Evolutionary conservation across 2,329 filamentous ascomycete species (phyloP).

Genomic region (Myriosclerotinia scirpicola): DNA sequence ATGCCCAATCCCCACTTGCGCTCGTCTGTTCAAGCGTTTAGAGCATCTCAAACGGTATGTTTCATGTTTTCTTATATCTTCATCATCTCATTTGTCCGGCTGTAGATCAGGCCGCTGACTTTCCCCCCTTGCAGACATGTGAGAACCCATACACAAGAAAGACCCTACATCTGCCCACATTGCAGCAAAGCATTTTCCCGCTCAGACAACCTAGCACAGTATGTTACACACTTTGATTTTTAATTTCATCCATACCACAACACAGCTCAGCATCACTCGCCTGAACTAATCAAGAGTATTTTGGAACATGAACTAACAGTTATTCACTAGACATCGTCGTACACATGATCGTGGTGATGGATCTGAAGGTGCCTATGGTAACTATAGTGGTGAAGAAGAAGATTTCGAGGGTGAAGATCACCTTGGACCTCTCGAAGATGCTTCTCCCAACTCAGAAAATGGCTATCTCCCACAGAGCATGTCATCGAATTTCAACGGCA

Average conservation of each 20-base stretch:
- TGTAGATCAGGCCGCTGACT: slow-evolving; percentile 50
- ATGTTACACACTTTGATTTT: slow-evolving; percentile 45
- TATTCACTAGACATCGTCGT: slow-evolving; percentile 56
- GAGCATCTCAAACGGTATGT: slow-evolving; percentile 98
- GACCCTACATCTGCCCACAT: slow-evolving; percentile 94
- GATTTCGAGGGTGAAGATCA: slow-evolving; percentile 81
- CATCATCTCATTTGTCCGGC: slow-evolving; percentile 37
- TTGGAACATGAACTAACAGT: slow-evolving; percentile 33
- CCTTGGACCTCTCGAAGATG: slow-evolving; percentile 75
- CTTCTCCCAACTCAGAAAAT: slow-evolving; percentile 69
- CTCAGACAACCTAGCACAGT: slow-evolving; percentile 99
- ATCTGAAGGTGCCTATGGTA: slow-evolving; percentile 59
- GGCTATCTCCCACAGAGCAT: slow-evolving; percentile 53
- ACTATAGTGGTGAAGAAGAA: slow-evolving; percentile 70
- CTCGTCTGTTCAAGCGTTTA: slow-evolving; percentile 95
- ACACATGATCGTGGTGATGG: slow-evolving; percentile 82
- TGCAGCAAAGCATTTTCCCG: slow-evolving; percentile 99
- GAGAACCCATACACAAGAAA: slow-evolving; percentile 98
- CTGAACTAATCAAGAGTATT: slow-evolving; percentile 25
- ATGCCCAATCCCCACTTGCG: slow-evolving; percentile 97
- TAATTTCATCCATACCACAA: slow-evolving; percentile 24
- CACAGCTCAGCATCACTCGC: slow-evolving; percentile 41
- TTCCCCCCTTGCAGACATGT: slow-evolving; percentile 71
- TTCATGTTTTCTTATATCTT: slow-evolving; percentile 44
- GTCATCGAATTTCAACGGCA: slow-evolving; percentile 32